Evolutionary conservation across 2,329 filamentous ascomycete genomes (phyloP).

Genomic region (Phaeosphaeriaceae sp.): DNA sequence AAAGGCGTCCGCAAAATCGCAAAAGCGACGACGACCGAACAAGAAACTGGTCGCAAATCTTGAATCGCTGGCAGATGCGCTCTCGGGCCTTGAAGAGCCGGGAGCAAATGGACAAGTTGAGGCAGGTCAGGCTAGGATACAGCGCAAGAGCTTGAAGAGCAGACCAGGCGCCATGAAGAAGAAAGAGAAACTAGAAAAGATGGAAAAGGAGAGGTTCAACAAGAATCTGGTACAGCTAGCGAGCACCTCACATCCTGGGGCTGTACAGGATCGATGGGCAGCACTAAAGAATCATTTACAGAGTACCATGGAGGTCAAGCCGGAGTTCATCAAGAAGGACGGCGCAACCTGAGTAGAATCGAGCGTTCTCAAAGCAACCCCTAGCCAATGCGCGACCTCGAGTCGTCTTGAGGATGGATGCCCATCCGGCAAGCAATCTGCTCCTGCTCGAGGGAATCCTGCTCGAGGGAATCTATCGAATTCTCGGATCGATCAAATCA

Average conservation of each 20-base stretch:
- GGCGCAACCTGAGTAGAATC: constrained; percentile 1
- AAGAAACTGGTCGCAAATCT: constrained; percentile 82
- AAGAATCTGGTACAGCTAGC: constrained; percentile 80
- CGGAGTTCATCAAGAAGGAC: constrained; percentile 64
- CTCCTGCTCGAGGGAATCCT: too few species aligned
- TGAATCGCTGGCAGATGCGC: constrained; percentile 77
- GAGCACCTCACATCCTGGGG: constrained; percentile 20
- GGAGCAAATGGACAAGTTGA: constrained; percentile 38
- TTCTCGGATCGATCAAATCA: too few species aligned
- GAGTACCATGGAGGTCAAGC: constrained; percentile 86
- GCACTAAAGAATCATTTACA: constrained; percentile 84
- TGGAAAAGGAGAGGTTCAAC: constrained; percentile 84
- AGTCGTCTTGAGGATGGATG: neutral
- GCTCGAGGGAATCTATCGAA: too few species aligned
- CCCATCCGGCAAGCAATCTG: neutral
- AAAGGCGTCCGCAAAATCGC: constrained; percentile 62
- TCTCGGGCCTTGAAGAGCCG: constrained; percentile 66
- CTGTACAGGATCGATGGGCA: constrained; percentile 66
- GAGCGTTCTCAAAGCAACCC: neutral
- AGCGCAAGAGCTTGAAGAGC: constrained; percentile 69
- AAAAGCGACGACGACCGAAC: constrained; percentile 70
- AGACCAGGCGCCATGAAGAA: constrained; percentile 81
- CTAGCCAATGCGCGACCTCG: neutral
- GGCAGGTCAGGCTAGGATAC: constrained; percentile 66
- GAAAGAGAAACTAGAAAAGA: constrained; percentile 78